A percentile compares a stretch with the other conserved stretches of the same genome.
These are phyloP conservation scores for Backusella australiensis DNA, from an alignment of 192 early-diverging fungal genomes.

Conservation along the genomic window DNA sequence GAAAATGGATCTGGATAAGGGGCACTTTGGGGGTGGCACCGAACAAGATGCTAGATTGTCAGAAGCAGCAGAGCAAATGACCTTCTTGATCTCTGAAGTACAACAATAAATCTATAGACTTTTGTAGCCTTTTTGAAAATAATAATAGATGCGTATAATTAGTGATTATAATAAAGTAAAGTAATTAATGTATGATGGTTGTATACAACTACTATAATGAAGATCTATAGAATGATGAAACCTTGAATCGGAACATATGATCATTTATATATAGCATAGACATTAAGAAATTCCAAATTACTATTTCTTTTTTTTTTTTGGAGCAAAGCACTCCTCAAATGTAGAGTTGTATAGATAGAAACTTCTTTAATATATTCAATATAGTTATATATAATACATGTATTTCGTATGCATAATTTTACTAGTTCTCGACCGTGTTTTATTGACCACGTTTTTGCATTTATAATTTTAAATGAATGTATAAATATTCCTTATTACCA, in stretches of 20 bases:
- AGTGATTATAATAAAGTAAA: neutral
- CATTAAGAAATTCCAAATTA: neutral
- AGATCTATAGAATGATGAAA: neutral
- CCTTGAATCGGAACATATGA: neutral
- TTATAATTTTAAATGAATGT: neutral
- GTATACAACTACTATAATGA: neutral
- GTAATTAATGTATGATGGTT: neutral
- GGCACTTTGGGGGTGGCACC: constrained; percentile 51
- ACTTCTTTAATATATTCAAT: neutral
- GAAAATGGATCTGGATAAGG: constrained; percentile 48
- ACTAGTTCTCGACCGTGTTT: neutral
- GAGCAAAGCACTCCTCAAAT: neutral
- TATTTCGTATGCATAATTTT: neutral
- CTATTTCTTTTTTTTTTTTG: neutral
- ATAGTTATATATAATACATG: neutral
- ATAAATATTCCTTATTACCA: neutral
- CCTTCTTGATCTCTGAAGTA: constrained; percentile 49
- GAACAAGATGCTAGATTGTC: constrained; percentile 48
- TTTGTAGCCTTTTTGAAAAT: neutral
- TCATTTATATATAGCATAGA: neutral
- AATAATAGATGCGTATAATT: neutral
- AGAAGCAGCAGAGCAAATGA: constrained; percentile 50
- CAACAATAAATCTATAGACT: constrained; percentile 19
- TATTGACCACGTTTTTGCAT: neutral
- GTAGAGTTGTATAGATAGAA: neutral